Conservation (phyloP, 2,329 filamentous ascomycete genomes). For the Beauveria bassiana region DNA sequence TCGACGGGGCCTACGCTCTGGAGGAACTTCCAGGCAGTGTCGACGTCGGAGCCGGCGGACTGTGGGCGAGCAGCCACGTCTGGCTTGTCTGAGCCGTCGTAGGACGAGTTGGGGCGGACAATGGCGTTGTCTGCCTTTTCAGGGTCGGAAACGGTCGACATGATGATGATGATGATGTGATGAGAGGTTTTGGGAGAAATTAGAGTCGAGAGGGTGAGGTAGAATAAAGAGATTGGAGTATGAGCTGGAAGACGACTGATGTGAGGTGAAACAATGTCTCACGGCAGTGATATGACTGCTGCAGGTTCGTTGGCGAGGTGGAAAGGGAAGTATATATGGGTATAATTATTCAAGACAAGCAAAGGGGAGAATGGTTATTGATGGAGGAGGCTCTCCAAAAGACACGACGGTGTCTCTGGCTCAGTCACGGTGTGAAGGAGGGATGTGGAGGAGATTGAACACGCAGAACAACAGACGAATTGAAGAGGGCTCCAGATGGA, state of each 20-base stretch:
- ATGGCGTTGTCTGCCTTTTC: conserved; percentile 11
- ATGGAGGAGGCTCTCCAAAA: not conserved
- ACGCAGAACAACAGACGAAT: not conserved
- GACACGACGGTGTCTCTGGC: not conserved
- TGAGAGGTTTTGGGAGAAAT: not conserved
- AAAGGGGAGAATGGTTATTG: not conserved
- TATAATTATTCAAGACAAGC: not conserved
- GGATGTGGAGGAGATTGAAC: not conserved
- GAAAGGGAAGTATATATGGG: not conserved
- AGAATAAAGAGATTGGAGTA: not conserved
- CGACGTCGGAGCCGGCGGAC: conserved; percentile 23
- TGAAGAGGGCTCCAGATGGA: not conserved
- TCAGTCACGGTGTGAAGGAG: not conserved
- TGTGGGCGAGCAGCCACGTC: conserved; percentile 1
- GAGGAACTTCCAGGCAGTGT: conserved; percentile 39
- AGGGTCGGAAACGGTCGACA: conserved; percentile 16
- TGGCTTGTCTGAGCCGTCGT: conserved; percentile 13
- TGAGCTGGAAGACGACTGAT: not conserved
- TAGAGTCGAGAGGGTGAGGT: not conserved
- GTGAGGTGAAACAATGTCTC: not conserved
- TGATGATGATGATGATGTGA: conserved; percentile 9
- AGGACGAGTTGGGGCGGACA: conserved; percentile 5
- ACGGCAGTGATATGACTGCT: not conserved
- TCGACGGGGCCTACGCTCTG: conserved; percentile 32
- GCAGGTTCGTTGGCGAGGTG: not conserved